Evolutionary conservation across 768 basidiomycete species (phyloP).

Genomic region (Termitomyces sp.): DNA sequence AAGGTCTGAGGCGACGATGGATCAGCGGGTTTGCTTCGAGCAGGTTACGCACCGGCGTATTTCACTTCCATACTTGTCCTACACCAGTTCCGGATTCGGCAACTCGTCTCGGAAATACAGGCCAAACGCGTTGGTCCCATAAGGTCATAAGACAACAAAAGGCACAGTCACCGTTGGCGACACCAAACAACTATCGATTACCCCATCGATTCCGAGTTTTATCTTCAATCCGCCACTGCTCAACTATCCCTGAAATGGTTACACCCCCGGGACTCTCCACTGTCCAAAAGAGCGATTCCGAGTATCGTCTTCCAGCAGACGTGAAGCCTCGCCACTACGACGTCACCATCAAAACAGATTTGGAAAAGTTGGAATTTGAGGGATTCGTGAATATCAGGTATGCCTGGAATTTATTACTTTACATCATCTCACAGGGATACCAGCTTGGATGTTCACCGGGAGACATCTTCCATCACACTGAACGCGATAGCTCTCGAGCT

Average conservation of each 20-base stretch:
- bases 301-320: slow-evolving; percentile 60
- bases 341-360: slow-evolving; percentile 74
- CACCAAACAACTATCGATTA: slow-evolving; percentile 11
- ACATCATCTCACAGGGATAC: background rate
- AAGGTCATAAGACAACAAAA: slow-evolving; percentile 11
- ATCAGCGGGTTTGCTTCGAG: background rate
- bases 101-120: slow-evolving; percentile 1
- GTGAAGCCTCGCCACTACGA: slow-evolving; percentile 76
- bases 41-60: background rate
- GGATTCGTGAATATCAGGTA: slow-evolving; percentile 73
- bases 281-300: slow-evolving; percentile 23
- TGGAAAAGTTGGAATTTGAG: slow-evolving; percentile 66
- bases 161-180: slow-evolving; percentile 4
- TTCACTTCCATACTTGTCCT: background rate
- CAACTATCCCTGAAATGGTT: slow-evolving; percentile 22
- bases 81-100: background rate
- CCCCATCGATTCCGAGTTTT: slow-evolving; percentile 1
- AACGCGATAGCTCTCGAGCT: slow-evolving; percentile 61
- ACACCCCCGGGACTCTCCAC: slow-evolving; percentile 13
- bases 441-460: slow-evolving; percentile 58
- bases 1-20: slow-evolving; percentile 9
- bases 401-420: slow-evolving; percentile 15
- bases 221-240: slow-evolving; percentile 13
- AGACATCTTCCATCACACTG: slow-evolving; percentile 57
- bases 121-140: slow-evolving; percentile 9